Conservation (phyloP, 2,329 filamentous ascomycete species). For the Aureobasidium melanogenum region DNA sequence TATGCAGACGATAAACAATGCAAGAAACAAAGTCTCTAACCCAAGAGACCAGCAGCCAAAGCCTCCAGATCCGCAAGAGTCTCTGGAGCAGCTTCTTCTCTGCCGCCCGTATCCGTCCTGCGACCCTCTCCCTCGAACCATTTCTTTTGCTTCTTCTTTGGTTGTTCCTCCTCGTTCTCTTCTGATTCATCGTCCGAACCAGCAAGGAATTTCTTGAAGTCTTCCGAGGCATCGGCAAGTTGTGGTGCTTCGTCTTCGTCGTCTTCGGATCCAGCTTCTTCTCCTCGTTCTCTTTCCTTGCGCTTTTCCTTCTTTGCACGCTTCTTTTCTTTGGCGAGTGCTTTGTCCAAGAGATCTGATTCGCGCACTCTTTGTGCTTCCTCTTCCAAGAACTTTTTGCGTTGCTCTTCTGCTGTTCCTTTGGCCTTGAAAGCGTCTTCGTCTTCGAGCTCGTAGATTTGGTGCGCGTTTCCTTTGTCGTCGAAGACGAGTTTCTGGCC, state of each 20-base stretch:
- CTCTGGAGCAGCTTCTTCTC: conserved; percentile 60
- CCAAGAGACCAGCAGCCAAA: conserved; percentile 61
- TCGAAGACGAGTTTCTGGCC: conserved; percentile 84
- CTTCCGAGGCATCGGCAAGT: neutral
- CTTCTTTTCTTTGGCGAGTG: conserved; percentile 66
- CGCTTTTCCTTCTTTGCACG: conserved; percentile 66
- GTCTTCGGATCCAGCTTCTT: conserved; percentile 18
- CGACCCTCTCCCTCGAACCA: conserved; percentile 61
- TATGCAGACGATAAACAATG: neutral
- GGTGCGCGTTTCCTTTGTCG: conserved; percentile 78
- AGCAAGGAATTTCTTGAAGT: conserved; percentile 16
- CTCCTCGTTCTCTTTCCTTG: conserved; percentile 53
- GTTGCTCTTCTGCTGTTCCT: conserved; percentile 68
- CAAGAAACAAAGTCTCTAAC: neutral
- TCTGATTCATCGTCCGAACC: conserved; percentile 27
- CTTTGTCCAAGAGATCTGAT: conserved; percentile 78
- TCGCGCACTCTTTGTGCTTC: conserved; percentile 63
- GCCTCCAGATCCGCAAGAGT: conserved; percentile 73
- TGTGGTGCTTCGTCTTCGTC: conserved; percentile 19
- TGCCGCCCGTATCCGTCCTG: conserved; percentile 34
- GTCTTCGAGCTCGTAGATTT: conserved; percentile 79
- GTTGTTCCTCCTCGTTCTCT: conserved; percentile 37
- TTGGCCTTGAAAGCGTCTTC: conserved; percentile 70
- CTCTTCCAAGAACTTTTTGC: conserved; percentile 65
- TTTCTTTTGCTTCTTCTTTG: conserved; percentile 62